Evolutionary conservation across 2,329 filamentous ascomycete genomes (phyloP).

Genomic region (Talaromyces islandicus): DNA sequence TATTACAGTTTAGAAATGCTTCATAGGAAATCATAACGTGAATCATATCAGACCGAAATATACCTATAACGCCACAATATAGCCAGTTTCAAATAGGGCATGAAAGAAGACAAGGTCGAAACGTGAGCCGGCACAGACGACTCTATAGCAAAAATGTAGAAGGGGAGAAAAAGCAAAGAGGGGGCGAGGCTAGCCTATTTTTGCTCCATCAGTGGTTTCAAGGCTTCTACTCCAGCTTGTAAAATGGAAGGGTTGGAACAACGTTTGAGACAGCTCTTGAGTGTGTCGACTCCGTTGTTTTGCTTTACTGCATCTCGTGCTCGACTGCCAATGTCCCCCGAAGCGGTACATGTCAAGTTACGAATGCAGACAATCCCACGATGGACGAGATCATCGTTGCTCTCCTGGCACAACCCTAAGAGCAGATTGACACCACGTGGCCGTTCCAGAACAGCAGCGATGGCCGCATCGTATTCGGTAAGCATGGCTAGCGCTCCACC

Average conservation of each 20-base stretch:
- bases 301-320: conserved; percentile 57
- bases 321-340: conserved; percentile 58
- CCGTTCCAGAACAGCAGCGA: conserved; percentile 63
- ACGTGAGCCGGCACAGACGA: not conserved
- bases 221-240: conserved; percentile 62
- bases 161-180: not conserved
- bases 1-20: not conserved
- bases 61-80: not conserved
- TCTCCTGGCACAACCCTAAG: conserved; percentile 71
- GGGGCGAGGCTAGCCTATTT: conserved; percentile 2
- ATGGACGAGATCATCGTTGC: conserved; percentile 48
- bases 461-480: conserved; percentile 69
- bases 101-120: not conserved
- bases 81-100: not conserved
- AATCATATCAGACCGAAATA: not conserved
- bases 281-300: conserved; percentile 58
- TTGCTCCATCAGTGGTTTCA: conserved; percentile 59
- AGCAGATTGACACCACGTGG: conserved; percentile 70
- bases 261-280: conserved; percentile 66
- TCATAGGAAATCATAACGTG: not conserved
- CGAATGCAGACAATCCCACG: conserved; percentile 69
- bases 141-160: not conserved
- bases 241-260: conserved; percentile 65
- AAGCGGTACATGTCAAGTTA: conserved; percentile 61
- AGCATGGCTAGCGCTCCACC: conserved; percentile 84